Evolutionary conservation across 2,329 filamentous ascomycete genomes (phyloP).

Genomic region (Pezicula rhizophila): DNA sequence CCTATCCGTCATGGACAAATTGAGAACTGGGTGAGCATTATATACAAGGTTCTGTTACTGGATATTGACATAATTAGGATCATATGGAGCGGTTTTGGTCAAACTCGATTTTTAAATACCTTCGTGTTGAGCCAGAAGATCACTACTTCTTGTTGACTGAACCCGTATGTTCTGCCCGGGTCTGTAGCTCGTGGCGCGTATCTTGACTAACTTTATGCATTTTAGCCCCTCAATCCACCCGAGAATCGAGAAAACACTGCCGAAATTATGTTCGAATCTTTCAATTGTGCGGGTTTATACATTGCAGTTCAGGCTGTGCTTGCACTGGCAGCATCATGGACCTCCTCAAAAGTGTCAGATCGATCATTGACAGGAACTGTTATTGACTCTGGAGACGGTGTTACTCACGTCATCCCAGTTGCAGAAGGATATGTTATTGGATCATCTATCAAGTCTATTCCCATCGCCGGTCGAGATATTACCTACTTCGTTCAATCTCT

Average conservation of each 20-base stretch:
- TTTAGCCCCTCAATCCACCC: constrained; percentile 86
- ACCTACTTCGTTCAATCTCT: constrained; percentile 98
- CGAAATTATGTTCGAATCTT: constrained; percentile 99
- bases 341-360: constrained; percentile 94
- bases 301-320: constrained; percentile 98
- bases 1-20: constrained; percentile 97
- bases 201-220: neutral
- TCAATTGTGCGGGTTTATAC: constrained; percentile 98
- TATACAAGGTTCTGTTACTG: constrained; percentile 1
- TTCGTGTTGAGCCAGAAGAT: constrained; percentile 95
- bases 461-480: constrained; percentile 94
- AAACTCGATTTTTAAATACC: constrained; percentile 99
- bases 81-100: constrained; percentile 99
- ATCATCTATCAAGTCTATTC: constrained; percentile 98
- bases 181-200: neutral
- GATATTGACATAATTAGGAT: constrained; percentile 51
- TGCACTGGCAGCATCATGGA: constrained; percentile 95
- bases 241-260: constrained; percentile 99
- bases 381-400: constrained; percentile 97
- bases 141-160: constrained; percentile 98
- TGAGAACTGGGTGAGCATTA: constrained; percentile 80
- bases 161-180: constrained; percentile 57
- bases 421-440: constrained; percentile 98
- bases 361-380: constrained; percentile 94
- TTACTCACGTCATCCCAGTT: constrained; percentile 97